These are phyloP conservation scores for Pyronema domesticum DNA, from an alignment of 495 filamentous ascomycete genomes.

Conservation along the genomic window DNA sequence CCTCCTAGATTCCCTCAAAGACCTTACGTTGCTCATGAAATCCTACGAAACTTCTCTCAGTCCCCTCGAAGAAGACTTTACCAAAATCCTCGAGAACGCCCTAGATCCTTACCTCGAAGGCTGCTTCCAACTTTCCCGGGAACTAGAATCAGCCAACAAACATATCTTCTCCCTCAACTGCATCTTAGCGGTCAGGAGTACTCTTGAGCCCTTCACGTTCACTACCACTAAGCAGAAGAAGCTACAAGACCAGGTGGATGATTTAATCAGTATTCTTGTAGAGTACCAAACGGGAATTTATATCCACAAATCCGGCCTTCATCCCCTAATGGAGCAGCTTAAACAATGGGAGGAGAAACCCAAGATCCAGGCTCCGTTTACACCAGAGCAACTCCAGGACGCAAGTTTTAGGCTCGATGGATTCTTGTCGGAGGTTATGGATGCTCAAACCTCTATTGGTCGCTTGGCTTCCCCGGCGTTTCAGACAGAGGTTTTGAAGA, in stretches of 20 bases:
- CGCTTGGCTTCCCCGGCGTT: constrained; percentile 49
- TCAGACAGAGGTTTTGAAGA: constrained; percentile 56
- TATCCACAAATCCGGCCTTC: constrained; percentile 53
- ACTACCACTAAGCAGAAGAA: constrained; percentile 29
- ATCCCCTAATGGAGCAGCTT: constrained; percentile 48
- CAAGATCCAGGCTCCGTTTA: constrained; percentile 4
- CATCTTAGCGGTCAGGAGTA: constrained; percentile 38
- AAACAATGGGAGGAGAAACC: constrained; percentile 24
- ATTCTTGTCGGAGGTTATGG: constrained; percentile 84
- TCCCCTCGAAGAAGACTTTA: constrained; percentile 43
- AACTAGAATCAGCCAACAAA: constrained; percentile 36
- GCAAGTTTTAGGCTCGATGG: constrained; percentile 66
- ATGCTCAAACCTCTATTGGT: constrained; percentile 65
- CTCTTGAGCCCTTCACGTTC: constrained; percentile 40
- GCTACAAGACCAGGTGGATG: constrained; percentile 32
- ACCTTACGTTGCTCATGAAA: constrained; percentile 39
- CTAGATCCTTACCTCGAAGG: constrained; percentile 71
- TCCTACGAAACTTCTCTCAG: constrained; percentile 68
- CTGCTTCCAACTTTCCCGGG: constrained; percentile 49
- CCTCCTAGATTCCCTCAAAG: constrained; percentile 30
- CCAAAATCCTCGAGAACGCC: constrained; percentile 54
- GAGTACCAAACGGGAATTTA: constrained; percentile 51
- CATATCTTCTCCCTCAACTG: constrained; percentile 77
- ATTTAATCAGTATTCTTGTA: constrained; percentile 31
- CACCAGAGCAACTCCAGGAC: neutral